Evolutionary conservation across 2,329 filamentous ascomycete genomes (phyloP), one percentile per base, ranked within the genome.

Genomic region (Mycosphaerelloides madeirae): DNA sequence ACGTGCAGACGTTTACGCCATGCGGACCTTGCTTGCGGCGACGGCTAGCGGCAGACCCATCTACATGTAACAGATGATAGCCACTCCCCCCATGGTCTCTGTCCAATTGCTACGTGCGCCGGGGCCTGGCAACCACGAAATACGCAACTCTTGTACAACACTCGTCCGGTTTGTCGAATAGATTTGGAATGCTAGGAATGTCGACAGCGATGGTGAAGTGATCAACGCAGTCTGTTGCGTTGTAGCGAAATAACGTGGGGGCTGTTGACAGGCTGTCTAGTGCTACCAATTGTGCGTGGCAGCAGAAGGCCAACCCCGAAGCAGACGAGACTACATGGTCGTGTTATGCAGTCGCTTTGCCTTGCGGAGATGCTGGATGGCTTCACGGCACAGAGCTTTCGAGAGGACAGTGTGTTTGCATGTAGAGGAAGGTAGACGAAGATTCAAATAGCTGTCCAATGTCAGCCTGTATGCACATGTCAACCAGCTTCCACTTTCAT

Each of bases 261-360:
- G 31, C 40, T 41, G 35, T 48, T 40, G 40, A 32, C 34, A 37
- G 19, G 9, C 34, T 20, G n/a, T n/a, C 25, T 48, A 18, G 20
- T 41, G 33, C 33, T 38, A 22, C 31, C 19, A 41, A 35, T 38
- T 28, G 31, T 37, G 34, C 34, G 44, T 44, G 12, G 22, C 22
- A 25, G 22, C 22, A 9, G 6, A 9, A 25, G 22, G 9, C 9
- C 6, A 5, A 9, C 9, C 22, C 22, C 22, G 6, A 25, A 33
- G 44, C 38, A 32, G 31, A 38, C 38, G 36, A 38, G 41, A 25
- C 20, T 31, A 31, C 48, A 46, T 51, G 16, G 38, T 28, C 20
- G 43, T 46, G 49, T 46, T 15, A 45, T 43, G 44, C 48, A 43
- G 45, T 25, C 35, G 33, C 36, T 36, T 29, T 43, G 44, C 45